phyloP scores from a whole-genome alignment of 768 basidiomycete genomes.

The Jaapia argillacea region DNA sequence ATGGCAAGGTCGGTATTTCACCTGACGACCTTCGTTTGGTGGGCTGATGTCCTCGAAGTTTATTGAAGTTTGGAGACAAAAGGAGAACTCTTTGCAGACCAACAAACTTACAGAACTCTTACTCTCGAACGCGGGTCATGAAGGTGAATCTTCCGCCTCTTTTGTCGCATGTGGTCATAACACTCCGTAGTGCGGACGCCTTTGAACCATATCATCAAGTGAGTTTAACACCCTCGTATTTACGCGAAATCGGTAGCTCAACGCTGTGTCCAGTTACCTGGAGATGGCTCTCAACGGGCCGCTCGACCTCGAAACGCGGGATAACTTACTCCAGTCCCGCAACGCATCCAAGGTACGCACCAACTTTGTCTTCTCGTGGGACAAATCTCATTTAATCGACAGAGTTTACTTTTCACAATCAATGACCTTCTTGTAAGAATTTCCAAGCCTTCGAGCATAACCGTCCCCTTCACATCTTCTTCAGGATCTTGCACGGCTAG shows the following conservation, averaged over 20 bases:
- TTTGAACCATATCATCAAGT: conserved; percentile 79
- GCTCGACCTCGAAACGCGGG: conserved; percentile 61
- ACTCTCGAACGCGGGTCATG: conserved; percentile 75
- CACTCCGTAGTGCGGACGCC: conserved; percentile 61
- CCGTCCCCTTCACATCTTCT: background rate
- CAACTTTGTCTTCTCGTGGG: no score
- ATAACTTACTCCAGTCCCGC: conserved; percentile 63
- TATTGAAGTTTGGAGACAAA: conserved; percentile 81
- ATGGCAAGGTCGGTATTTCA: no score
- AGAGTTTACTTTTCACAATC: conserved; percentile 72
- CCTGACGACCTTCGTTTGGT: background rate
- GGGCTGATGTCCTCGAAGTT: conserved; percentile 35
- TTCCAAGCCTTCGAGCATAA: no score
- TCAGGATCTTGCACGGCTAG: conserved; percentile 66
- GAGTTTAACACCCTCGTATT: conserved; percentile 10
- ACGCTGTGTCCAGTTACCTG: conserved; percentile 42
- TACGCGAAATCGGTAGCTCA: background rate
- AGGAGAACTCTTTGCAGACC: conserved; percentile 60
- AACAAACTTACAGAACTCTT: conserved; percentile 67
- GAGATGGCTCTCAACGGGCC: conserved; percentile 73
- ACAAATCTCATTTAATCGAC: background rate
- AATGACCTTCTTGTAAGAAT: conserved; percentile 58
- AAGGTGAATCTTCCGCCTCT: no score
- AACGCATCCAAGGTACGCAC: conserved; percentile 63
- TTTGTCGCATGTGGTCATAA: no score